phyloP scores from a whole-genome alignment of 345 rosid genomes.

The Moricandia arvensis region DNA sequence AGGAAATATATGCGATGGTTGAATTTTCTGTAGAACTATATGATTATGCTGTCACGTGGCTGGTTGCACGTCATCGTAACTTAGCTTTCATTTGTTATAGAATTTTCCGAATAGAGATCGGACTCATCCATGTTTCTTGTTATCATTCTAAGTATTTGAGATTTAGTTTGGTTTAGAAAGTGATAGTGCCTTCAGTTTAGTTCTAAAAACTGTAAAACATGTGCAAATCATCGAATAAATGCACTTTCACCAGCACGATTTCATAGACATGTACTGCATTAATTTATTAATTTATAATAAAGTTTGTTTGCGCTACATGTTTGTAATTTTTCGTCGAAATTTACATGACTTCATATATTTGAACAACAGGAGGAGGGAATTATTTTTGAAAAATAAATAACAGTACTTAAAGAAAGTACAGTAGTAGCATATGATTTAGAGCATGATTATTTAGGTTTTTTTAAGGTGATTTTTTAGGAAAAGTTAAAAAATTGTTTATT shows the following conservation, averaged over 20 bases:
- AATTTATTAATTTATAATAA: neutral
- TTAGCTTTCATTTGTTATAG: neutral
- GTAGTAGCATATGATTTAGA: slow-evolving; percentile 1
- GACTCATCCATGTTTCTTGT: neutral
- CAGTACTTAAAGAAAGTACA: neutral
- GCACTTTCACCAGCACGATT: neutral
- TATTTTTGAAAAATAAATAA: neutral
- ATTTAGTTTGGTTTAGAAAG: neutral
- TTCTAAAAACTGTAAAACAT: neutral
- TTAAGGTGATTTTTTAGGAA: no score
- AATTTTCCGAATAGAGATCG: slow-evolving; percentile 10
- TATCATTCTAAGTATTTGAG: slow-evolving; percentile 2
- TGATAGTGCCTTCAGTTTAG: neutral
- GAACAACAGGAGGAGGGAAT: neutral
- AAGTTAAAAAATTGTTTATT: no score
- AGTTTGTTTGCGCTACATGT: neutral
- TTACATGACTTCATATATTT: neutral
- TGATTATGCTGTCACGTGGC: slow-evolving; percentile 27
- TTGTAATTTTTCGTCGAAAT: neutral
- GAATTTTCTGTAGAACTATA: neutral
- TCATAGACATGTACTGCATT: neutral
- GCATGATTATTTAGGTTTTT: no score
- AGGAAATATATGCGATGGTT: neutral
- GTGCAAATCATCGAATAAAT: neutral
- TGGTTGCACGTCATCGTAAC: neutral